Evolutionary conservation across 768 basidiomycete species (phyloP).

Genomic region (Cystofilobasidium capitatum): DNA sequence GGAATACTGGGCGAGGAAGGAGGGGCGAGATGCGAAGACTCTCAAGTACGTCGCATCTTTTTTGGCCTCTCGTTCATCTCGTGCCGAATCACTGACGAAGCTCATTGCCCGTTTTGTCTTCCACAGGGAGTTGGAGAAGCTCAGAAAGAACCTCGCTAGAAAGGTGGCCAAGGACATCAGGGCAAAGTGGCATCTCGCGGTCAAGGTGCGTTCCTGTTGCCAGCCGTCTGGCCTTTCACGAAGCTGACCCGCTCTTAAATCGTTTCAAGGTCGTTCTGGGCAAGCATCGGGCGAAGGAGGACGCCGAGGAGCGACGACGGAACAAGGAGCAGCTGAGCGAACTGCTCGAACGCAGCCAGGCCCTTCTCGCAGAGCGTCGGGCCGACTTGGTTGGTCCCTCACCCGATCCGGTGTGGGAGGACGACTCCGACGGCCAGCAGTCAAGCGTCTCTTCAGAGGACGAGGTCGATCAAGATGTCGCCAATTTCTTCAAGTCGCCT

Average conservation of each 20-base stretch:
- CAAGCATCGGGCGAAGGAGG: constrained; percentile 49
- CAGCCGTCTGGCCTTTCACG: background rate
- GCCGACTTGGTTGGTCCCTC: constrained; percentile 52
- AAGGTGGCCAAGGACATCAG: constrained; percentile 59
- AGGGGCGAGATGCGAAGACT: constrained; percentile 53
- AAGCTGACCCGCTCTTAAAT: background rate
- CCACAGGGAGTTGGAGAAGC: constrained; percentile 51
- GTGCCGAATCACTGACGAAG: background rate
- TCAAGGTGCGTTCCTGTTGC: constrained; percentile 40
- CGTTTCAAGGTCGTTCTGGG: constrained; percentile 31
- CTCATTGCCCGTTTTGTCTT: background rate
- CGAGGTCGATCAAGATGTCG: background rate
- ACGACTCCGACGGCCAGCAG: constrained; percentile 9
- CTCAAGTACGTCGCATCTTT: constrained; percentile 30
- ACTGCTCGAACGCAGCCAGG: constrained; percentile 78
- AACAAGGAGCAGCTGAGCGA: constrained; percentile 82
- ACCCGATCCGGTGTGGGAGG: constrained; percentile 29
- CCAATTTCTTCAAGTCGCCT: too few species aligned
- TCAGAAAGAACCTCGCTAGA: constrained; percentile 58
- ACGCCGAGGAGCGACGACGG: constrained; percentile 65
- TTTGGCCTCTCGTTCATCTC: too few species aligned
- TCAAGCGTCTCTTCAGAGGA: constrained; percentile 28
- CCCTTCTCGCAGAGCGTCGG: constrained; percentile 74
- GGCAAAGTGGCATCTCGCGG: constrained; percentile 78
- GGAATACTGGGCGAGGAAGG: constrained; percentile 64